Conservation (phyloP, 2,329 filamentous ascomycete genomes). For the Passalora sequoiae region DNA sequence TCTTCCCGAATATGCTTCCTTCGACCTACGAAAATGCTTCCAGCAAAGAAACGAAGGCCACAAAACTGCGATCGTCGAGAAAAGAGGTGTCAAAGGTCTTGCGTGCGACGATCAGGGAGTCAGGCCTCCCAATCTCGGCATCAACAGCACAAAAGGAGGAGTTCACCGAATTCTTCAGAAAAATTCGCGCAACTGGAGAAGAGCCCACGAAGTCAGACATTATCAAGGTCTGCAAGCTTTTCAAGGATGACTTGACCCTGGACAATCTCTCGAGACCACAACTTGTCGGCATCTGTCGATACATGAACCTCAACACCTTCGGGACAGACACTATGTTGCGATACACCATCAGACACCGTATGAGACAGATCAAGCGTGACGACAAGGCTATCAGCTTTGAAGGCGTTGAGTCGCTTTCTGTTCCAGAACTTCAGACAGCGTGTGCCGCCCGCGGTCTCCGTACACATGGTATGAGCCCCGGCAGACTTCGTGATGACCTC, state of each 20-base stretch:
- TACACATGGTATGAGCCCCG: slow-evolving; percentile 87
- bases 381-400: slow-evolving; percentile 92
- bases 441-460: slow-evolving; percentile 88
- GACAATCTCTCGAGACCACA: slow-evolving; percentile 96
- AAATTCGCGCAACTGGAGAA: slow-evolving; percentile 86
- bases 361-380: slow-evolving; percentile 98
- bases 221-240: slow-evolving; percentile 98
- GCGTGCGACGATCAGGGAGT: slow-evolving; percentile 81
- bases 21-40: slow-evolving; percentile 94
- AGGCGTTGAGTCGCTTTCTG: slow-evolving; percentile 87
- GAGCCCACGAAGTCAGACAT: slow-evolving; percentile 82
- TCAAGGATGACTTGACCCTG: slow-evolving; percentile 93
- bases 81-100: slow-evolving; percentile 93
- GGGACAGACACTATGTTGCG: slow-evolving; percentile 97
- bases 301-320: slow-evolving; percentile 96
- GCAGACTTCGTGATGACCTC: slow-evolving; percentile 79
- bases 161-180: slow-evolving; percentile 95
- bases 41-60: slow-evolving; percentile 83
- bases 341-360: slow-evolving; percentile 93
- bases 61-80: slow-evolving; percentile 72
- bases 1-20: slow-evolving; percentile 95
- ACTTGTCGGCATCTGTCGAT: slow-evolving; percentile 93
- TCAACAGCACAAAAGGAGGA: slow-evolving; percentile 86
- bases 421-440: slow-evolving; percentile 85
- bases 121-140: slow-evolving; percentile 80